Base-by-base conservation (phyloP, 1,284 basidiomycete genomes). In the Malassezia globosa region DNA sequence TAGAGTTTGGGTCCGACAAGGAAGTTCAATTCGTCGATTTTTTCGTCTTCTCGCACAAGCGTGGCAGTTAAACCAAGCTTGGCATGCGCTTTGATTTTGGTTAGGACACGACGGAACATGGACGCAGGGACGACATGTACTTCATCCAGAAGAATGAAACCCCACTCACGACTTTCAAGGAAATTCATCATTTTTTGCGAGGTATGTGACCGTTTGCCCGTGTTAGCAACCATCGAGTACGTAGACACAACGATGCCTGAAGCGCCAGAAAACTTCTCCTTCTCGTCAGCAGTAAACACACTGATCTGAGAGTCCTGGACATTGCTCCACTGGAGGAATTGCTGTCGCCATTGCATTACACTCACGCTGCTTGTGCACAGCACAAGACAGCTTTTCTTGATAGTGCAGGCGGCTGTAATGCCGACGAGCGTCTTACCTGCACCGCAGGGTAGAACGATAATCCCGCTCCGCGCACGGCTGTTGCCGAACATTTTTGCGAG, bases 1-100 rank as follows among this genome's bases (percentile, higher is more conserved):
- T 97, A 99, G 37, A 99, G 78, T 75, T 99, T 99, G 4, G 94
- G 94, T 1, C 94, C 94, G 68, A 99, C 96, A 79, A 97, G 85
- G 71, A 96, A 97, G 72, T 96, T 96, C 51, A 99, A 76, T 75
- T 99, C 94, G 25, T 86, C 84, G 63, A 99, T 97, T 76, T 96
- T 96, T 73, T 99, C 94, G 69, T 99, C 94, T 73, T 99, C 94
- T 55, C 94, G 85, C 26, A 99, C 94, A 29, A 97, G 81, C 3
- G 94, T 99, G 1, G 92, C 38, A 1, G 68, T 71, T 37, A 71
- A 54, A 7, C 68, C 68, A 7, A 71, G 59, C 49, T 71, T 71
- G 19, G 60, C 60, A 37, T 71, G 68, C 29, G 68, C 68, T 52
- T 71, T 71, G 60, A 71, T 71, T 50, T 63, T 66, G 49, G 66